Percentiles rank a stretch among this genome's conserved stretches.
These are phyloP conservation scores for Rasamsonia emersonii DNA, from an alignment of 2,329 filamentous ascomycete species.

Conservation along the genomic window DNA sequence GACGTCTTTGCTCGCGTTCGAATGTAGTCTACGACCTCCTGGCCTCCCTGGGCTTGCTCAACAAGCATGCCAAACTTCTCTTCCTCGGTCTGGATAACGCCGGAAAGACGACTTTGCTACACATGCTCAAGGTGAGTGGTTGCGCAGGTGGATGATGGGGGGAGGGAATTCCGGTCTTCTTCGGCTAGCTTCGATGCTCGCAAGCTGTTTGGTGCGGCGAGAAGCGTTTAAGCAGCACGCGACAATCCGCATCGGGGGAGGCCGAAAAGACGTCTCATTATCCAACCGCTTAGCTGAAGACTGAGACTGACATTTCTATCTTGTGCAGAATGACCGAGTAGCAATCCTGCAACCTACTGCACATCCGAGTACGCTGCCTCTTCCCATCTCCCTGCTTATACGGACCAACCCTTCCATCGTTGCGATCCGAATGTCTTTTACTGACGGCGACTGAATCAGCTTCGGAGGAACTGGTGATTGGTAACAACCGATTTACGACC, in stretches of 20 bases:
- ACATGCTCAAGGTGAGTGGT: conserved; percentile 79
- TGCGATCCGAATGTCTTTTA: background rate
- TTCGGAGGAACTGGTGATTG: conserved; percentile 85
- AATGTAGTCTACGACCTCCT: conserved; percentile 76
- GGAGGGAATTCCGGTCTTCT: no score
- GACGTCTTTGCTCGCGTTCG: no score
- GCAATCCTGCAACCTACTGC: conserved; percentile 84
- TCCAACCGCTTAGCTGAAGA: no score
- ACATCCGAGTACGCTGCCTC: conserved; percentile 64
- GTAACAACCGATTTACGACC: conserved; percentile 88
- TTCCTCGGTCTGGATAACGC: conserved; percentile 92
- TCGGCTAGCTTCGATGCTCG: no score
- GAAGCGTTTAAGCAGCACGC: no score
- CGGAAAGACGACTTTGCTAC: conserved; percentile 85
- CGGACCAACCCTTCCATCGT: background rate
- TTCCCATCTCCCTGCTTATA: background rate
- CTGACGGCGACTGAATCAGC: conserved; percentile 40
- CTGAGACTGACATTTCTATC: conserved; percentile 6
- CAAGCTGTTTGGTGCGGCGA: conserved; percentile 2
- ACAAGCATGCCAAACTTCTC: conserved; percentile 93
- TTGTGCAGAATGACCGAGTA: conserved; percentile 75
- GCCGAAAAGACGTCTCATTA: no score
- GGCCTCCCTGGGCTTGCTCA: conserved; percentile 75
- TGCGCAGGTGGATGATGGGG: background rate
- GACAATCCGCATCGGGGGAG: no score